These are phyloP conservation scores for Rutstroemia sp. DNA, from an alignment of 2,329 filamentous ascomycete species.

Conservation along the genomic window DNA sequence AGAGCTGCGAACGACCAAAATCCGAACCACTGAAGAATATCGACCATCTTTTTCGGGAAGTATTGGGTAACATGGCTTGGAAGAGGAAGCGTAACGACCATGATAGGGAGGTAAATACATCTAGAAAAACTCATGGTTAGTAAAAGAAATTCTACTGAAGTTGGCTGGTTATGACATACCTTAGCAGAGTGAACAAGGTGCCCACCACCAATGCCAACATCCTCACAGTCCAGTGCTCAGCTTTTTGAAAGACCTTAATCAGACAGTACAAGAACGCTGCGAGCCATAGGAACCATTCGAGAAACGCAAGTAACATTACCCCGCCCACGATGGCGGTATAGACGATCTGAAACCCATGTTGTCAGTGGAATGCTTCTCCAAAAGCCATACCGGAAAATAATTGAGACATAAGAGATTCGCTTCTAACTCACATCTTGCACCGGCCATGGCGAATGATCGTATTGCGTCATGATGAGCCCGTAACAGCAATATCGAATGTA, in stretches of 20 bases:
- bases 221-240: slow-evolving; percentile 78
- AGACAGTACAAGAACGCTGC: slow-evolving; percentile 91
- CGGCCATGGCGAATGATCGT: slow-evolving; percentile 41
- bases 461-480: slow-evolving; percentile 34
- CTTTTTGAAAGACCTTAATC: slow-evolving; percentile 80
- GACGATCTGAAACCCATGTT: slow-evolving; percentile 54
- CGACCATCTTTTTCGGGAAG: slow-evolving; percentile 64
- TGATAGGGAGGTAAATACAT: slow-evolving; percentile 81
- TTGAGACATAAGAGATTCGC: background rate
- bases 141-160: background rate
- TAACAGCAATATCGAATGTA: background rate
- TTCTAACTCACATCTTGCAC: slow-evolving; percentile 37
- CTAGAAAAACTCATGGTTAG: slow-evolving; percentile 36
- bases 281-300: slow-evolving; percentile 95
- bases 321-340: slow-evolving; percentile 76
- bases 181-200: slow-evolving; percentile 63
- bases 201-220: slow-evolving; percentile 71
- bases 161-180: slow-evolving; percentile 43
- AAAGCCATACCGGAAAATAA: background rate
- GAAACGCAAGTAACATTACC: slow-evolving; percentile 73
- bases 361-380: slow-evolving; percentile 7
- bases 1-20: slow-evolving; percentile 89
- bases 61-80: slow-evolving; percentile 63
- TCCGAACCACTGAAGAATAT: slow-evolving; percentile 82
- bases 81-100: slow-evolving; percentile 86